Conservation (phyloP, 306 rosid species). For the Cucurbita argyrosperma region DNA sequence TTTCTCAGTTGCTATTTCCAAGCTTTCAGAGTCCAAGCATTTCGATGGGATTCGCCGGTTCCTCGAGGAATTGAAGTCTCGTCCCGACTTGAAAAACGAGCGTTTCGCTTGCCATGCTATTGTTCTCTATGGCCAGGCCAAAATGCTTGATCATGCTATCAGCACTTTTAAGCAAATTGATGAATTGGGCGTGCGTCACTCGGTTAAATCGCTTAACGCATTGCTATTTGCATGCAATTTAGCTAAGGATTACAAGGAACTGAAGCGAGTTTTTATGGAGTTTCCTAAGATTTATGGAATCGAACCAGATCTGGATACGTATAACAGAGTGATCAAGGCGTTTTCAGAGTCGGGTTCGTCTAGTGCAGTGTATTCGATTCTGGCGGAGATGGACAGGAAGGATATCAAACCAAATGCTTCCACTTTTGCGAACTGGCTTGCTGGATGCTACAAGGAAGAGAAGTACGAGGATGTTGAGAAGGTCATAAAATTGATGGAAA, state of each 20-base stretch:
- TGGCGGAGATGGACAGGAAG: constrained; percentile 66
- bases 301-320: constrained; percentile 45
- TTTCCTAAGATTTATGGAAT: constrained; percentile 45
- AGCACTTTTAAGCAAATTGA: constrained; percentile 30
- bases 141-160: constrained; percentile 48
- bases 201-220: constrained; percentile 52
- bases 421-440: constrained; percentile 24
- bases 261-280: constrained; percentile 38
- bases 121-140: constrained; percentile 65
- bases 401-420: constrained; percentile 28
- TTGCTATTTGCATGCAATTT: constrained; percentile 39
- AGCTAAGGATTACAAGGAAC: constrained; percentile 46
- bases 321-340: constrained; percentile 42
- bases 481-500: constrained; percentile 46
- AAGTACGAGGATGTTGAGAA: constrained; percentile 59
- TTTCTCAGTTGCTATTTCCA: constrained; percentile 44
- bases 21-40: constrained; percentile 43
- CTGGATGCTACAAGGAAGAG: constrained; percentile 56
- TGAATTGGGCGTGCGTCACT: constrained; percentile 21
- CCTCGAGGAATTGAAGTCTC: constrained; percentile 39
- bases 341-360: constrained; percentile 52
- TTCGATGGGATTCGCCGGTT: constrained; percentile 38
- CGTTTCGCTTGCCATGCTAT: constrained; percentile 50
- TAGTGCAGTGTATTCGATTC: constrained; percentile 36
- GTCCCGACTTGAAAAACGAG: constrained; percentile 50